Evolutionary conservation across 2,329 filamentous ascomycete genomes (phyloP).

Genomic region (Podosphaera xanthii): DNA sequence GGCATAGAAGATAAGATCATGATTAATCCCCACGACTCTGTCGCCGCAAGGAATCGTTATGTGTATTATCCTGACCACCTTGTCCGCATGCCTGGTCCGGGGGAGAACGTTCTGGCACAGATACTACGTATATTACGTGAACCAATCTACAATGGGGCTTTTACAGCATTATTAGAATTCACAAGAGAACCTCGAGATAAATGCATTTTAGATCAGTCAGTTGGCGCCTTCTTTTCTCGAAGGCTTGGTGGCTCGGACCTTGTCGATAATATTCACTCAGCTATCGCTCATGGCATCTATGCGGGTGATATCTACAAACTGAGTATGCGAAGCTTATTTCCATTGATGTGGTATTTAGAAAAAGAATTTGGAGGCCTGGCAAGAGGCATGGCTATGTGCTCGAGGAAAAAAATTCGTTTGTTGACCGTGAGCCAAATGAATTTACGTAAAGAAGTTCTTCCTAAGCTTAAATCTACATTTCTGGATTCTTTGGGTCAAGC

Average conservation of each 20-base stretch:
- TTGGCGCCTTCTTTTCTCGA: constrained; percentile 41
- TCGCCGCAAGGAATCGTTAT: constrained; percentile 42
- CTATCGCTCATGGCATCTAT: constrained; percentile 68
- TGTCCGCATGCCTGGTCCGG: constrained; percentile 33
- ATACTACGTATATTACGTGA: constrained; percentile 23
- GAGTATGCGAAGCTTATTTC: constrained; percentile 39
- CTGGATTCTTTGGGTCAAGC: constrained; percentile 11
- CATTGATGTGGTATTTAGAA: constrained; percentile 10
- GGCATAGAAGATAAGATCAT: constrained; percentile 32
- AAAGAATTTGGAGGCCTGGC: constrained; percentile 5
- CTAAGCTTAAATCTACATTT: constrained; percentile 4
- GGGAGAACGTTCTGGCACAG: constrained; percentile 15
- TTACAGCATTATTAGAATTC: constrained; percentile 11
- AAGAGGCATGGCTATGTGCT: constrained; percentile 1
- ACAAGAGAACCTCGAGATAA: constrained; percentile 15
- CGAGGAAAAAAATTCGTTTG: not conserved
- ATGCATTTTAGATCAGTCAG: constrained; percentile 38
- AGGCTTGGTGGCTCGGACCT: constrained; percentile 28
- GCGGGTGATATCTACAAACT: constrained; percentile 70
- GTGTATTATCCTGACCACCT: constrained; percentile 77
- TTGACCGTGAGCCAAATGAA: not conserved
- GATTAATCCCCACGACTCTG: constrained; percentile 25
- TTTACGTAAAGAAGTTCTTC: constrained; percentile 2
- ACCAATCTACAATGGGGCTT: constrained; percentile 28
- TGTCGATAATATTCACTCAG: constrained; percentile 54